Evolutionary conservation across 2,329 filamentous ascomycete species (phyloP), one percentile per base, ranked within the genome.

Genomic region (Fusarium caatingaense): DNA sequence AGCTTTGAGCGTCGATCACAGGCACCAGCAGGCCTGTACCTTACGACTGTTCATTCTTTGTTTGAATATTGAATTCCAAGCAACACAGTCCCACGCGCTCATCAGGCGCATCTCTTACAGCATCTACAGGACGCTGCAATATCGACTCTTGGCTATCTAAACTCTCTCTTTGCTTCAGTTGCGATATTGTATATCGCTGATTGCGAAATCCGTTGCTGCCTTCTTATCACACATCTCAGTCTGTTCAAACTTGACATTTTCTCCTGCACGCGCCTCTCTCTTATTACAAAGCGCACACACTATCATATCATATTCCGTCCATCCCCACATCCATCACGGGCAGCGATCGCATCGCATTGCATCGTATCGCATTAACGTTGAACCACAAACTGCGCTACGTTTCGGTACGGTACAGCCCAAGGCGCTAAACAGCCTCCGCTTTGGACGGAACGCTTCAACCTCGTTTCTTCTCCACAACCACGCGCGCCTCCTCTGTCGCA

Each of bases 401-500:
- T 69, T 49, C 56, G 61, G 57, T 55, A 37, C 53, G 21, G 42
- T 69, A 64, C 66, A 64, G 37, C 60, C 60, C 32, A 63, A 59
- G 51, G 54, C 63, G 53, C 66, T 70, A 69, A 54, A 54, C 25
- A 60, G 62, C 56, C 60, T 66, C 56, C 68, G 64, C 69, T 66
- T 71, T 59, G 64, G 54, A 68, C 62, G 42, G 66, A 60, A 72
- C 64, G 44, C 69, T 67, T 65, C 60, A 64, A 68, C 59, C 69
- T 70, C 67, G 53, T 64, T 68, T 72, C 41, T 73, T 73, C 72
- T 72, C 72, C 72, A 73, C 72, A 74, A 71, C 64, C 71, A 69
- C 68, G 61, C 71, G 66, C 57, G 57, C 66, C 67, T 70, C 71
- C 64, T 72, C 71, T 51, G 69, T 74, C 69, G 72, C 71, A 73